Evolutionary conservation across 1,284 basidiomycete genomes (phyloP), one percentile per base, ranked within the genome.

Genomic region (Ustilago cynodontis): DNA sequence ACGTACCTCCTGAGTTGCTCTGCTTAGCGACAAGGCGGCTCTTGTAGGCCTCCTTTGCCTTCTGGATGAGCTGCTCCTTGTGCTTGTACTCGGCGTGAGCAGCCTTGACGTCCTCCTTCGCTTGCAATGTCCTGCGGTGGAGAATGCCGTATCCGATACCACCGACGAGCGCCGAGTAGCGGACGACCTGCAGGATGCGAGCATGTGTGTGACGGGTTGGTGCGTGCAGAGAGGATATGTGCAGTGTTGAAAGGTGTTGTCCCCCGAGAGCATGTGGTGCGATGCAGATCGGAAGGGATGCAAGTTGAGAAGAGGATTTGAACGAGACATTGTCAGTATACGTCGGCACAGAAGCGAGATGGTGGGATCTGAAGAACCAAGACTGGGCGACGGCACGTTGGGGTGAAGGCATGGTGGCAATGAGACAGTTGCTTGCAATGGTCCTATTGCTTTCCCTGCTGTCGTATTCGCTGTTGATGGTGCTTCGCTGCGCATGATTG

Each of bases 101-200:
- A 80, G 93, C 89, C 82, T 91, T 90, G 81, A 93, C 90, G 87
- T 97, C 91, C 86, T 93, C 91, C 78, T 90, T 89, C 79, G 91
- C 90, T 88, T 97, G 94, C 80, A 99, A 88, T 86, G 95, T 93
- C 85, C 93, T 91, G 86, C 92, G 92, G 89, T 98, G 96, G 82
- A 91, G 89, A 86, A 97, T 92, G 83, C 97, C 96, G 87, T 98
- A 99, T 86, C 92, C 88, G 82, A 98, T 90, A 86, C 96, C 96
- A 63, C 90, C 90, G 76, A 93, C 88, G 79, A 99, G 91, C 59
- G 96, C 95, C 41, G 94, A 92, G 88, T 98, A 99, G 83, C 96
- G 94, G 84, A 93, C 93, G 86, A 98, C 95, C 96, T 99, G 63
- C n/a, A 8, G 6, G 4, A 43, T 43, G 41, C 31, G 7, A 43